These are phyloP conservation scores for Hyaloperonospora arabidopsidis DNA, from an alignment of 352 stramenopile genomes.

Conservation along the genomic window DNA sequence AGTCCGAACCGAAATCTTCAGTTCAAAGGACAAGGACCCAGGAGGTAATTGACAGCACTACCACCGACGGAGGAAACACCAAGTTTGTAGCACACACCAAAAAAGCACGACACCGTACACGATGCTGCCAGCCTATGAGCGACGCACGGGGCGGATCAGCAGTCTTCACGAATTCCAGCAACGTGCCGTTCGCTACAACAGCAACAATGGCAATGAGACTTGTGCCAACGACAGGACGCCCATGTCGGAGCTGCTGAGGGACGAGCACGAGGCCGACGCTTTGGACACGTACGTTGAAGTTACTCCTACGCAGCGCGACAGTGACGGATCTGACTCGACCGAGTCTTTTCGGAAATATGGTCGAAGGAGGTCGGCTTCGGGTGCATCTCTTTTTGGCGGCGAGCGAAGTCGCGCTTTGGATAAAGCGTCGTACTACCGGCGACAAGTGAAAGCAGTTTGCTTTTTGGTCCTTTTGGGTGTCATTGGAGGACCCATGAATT, in stretches of 20 bases:
- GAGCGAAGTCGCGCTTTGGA: slow-evolving; percentile 32
- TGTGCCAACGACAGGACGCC: slow-evolving; percentile 21
- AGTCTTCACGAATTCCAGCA: slow-evolving; percentile 83
- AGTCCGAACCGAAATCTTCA: no score
- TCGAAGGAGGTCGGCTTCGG: slow-evolving; percentile 41
- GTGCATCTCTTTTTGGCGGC: slow-evolving; percentile 59
- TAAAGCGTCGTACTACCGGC: slow-evolving; percentile 42
- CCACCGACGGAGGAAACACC: no score
- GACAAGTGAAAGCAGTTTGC: slow-evolving; percentile 58
- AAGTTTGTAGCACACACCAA: no score
- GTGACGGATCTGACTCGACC: slow-evolving; percentile 33
- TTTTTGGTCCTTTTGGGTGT: slow-evolving; percentile 78
- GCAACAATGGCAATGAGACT: slow-evolving; percentile 3
- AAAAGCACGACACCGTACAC: slow-evolving; percentile 1
- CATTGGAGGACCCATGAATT: slow-evolving; percentile 72
- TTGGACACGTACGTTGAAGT: slow-evolving; percentile 18
- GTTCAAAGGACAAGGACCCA: no score
- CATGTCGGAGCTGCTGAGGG: slow-evolving; percentile 11
- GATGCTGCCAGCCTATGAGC: slow-evolving; percentile 55
- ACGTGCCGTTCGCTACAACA: slow-evolving; percentile 51
- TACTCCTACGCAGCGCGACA: slow-evolving; percentile 10
- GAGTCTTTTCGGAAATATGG: slow-evolving; percentile 31
- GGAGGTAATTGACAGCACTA: no score
- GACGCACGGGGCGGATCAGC: slow-evolving; percentile 57
- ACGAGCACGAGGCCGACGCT: slow-evolving; percentile 5